Evolutionary conservation across 495 filamentous ascomycete species (phyloP), one percentile per base, ranked within the genome.

Genomic region (Penicillium canescens): DNA sequence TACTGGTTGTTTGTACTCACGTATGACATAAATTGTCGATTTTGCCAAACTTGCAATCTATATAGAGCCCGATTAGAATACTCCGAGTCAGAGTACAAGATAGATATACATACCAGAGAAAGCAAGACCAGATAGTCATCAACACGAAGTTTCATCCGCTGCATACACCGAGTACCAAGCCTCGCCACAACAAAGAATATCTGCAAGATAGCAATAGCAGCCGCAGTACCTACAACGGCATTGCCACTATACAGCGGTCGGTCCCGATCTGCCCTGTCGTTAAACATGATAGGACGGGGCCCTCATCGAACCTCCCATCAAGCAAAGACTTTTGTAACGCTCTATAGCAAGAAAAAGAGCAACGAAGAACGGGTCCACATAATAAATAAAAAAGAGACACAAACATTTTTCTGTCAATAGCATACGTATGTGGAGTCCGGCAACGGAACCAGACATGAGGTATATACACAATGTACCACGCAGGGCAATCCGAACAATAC

Each of bases 101-200:
- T 24, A 23, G 23, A 16, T 24, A 50, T 9, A 42, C 43, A 12
- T 42, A 68, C 66, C 47, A 62, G 49, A 16, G 68, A 66, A 39
- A 57, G 37, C 7, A 68, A 31, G 8, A 72, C 59, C 26, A 71
- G 59, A 38, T 65, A 66, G 33, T 72, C 69, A 56, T 72, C 69
- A 11, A 57, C n/a, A 1, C 52, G 56, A 28, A 56, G 38, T 4
- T 46, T 36, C 7, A 60, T 37, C 49, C 56, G 59, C 38, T 60
- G 61, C 31, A 67, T 34, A 39, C 55, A 58, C 38, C 69, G 59
- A 44, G 68, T 66, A 44, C 59, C 54, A 33, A 70, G 61, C n/a
- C 68, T 65, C n/a, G 64, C 68, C 3, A 26, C 49, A 5, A 71
- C 55, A 33, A 66, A 52, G 8, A 65, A 6, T 12, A 65, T 50